A percentile compares a stretch with the other conserved stretches of the same genome.
These are phyloP conservation scores for Pseudohyphozyma bogoriensis DNA, from an alignment of 768 basidiomycete genomes.

Conservation along the genomic window DNA sequence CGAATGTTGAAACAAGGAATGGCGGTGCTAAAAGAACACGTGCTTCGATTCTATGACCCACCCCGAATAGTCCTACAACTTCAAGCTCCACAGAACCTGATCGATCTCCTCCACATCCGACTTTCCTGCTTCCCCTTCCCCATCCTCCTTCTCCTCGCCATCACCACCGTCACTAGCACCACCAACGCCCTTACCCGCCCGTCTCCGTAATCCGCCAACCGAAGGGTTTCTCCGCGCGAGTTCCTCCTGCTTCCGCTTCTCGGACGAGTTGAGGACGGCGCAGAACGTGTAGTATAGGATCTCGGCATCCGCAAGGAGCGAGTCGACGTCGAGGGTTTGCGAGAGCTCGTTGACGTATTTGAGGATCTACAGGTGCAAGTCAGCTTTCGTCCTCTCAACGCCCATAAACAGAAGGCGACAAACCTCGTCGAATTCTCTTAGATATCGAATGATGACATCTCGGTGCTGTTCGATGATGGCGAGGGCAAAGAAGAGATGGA, in stretches of 20 bases:
- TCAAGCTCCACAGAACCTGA: neutral
- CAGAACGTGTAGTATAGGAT: constrained; percentile 88
- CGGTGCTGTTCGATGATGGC: constrained; percentile 91
- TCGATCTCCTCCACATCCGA: neutral
- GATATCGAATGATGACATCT: constrained; percentile 86
- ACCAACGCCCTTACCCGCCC: neutral
- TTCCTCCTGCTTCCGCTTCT: neutral
- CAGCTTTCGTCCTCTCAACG: constrained; percentile 46
- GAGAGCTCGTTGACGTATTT: constrained; percentile 81
- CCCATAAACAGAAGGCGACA: constrained; percentile 27
- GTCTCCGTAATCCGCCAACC: neutral
- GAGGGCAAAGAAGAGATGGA: constrained; percentile 46
- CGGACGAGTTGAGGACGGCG: constrained; percentile 57
- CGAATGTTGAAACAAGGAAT: no score
- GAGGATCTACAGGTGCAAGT: constrained; percentile 38
- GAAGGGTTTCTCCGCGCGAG: neutral
- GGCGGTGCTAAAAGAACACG: no score
- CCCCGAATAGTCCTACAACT: no score
- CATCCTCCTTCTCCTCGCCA: neutral
- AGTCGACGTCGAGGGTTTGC: constrained; percentile 85
- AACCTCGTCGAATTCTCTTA: constrained; percentile 66
- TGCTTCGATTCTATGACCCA: no score
- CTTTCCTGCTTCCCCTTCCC: neutral
- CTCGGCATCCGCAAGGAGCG: constrained; percentile 90
- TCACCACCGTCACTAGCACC: no score